These are phyloP conservation scores for Agaricales sp. DNA, from an alignment of 1,284 basidiomycete genomes.

Conservation along the genomic window DNA sequence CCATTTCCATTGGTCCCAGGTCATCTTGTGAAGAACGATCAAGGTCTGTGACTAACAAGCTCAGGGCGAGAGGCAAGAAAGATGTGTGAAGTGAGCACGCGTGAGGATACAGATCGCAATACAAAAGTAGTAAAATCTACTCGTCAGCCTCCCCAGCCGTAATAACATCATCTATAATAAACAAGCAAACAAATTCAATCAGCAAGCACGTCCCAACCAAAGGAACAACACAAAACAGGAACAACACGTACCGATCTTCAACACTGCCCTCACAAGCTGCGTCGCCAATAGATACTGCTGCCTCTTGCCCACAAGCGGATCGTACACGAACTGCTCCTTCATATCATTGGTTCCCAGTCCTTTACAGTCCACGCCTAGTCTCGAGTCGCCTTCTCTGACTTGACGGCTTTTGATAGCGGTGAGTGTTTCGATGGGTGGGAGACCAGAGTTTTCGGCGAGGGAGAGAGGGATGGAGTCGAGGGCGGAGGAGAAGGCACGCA, in stretches of 20 bases:
- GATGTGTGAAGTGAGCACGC: no score
- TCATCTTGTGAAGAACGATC: no score
- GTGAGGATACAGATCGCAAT: no score
- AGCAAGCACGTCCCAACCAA: constrained; percentile 8
- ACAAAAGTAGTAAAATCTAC: no score
- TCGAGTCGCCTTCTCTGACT: constrained; percentile 78
- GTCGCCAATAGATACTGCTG: constrained; percentile 98
- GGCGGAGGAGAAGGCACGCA: constrained; percentile 95
- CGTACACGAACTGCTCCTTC: constrained; percentile 96
- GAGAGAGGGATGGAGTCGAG: constrained; percentile 91
- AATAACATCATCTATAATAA: constrained; percentile 50
- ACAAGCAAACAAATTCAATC: constrained; percentile 1
- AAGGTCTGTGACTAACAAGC: no score
- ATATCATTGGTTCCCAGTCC: constrained; percentile 88
- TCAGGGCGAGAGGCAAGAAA: no score
- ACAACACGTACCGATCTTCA: constrained; percentile 54
- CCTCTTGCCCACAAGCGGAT: constrained; percentile 94
- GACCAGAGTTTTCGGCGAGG: constrained; percentile 93
- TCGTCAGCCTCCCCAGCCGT: constrained; percentile 50
- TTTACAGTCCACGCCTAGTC: constrained; percentile 90
- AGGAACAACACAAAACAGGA: background rate
- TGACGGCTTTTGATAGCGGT: constrained; percentile 93
- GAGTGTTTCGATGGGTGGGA: constrained; percentile 94
- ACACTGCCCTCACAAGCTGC: constrained; percentile 74
- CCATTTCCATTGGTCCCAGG: no score